Evolutionary conservation across 352 stramenopile species (phyloP), one percentile per base, ranked within the genome.

Genomic region (Pythium monospermum): DNA sequence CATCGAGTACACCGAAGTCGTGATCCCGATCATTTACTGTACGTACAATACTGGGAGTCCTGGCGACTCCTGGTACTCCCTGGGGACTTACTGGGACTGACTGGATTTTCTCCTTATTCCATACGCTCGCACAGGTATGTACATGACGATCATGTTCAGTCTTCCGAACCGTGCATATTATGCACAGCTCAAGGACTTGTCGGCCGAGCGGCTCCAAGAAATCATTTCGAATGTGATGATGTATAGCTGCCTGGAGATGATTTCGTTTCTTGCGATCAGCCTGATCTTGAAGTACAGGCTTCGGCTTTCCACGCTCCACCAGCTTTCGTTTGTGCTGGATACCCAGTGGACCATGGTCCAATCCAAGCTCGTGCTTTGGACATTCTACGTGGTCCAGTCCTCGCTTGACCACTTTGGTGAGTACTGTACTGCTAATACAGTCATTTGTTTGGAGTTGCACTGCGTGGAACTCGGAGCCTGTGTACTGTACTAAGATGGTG

Each of bases 1-100:
- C 16, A 49, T 61, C 13, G 64, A 69, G 19, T 73, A 71, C 35
- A 49, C 68, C 37, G 60, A 76, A 19, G 44, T 55, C 10, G 43
- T 76, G 19, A 58, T 76, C 16, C 57, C 66, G 2, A 53, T 71
- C 8, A 58, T 73, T 36, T 72, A 69, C 35, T 44, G 51, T 59
- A 30, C 36, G 41, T 59, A n/a, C n/a, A n/a, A n/a, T n/a, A n/a
- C n/a, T n/a, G n/a, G n/a, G n/a, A n/a, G n/a, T n/a, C n/a, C n/a
- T n/a, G n/a, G n/a, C n/a, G n/a, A n/a, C n/a, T n/a, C n/a, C n/a
- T n/a, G n/a, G n/a, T n/a, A n/a, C n/a, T n/a, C n/a, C n/a, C n/a
- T n/a, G n/a, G n/a, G n/a, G n/a, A n/a, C n/a, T n/a, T n/a, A n/a
- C 27, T 25, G 16, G 13, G 12, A 22, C 30, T 40, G 4, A 31